Evolutionary conservation across 2,329 filamentous ascomycete species (phyloP).

Genomic region (Cercospora sojina): DNA sequence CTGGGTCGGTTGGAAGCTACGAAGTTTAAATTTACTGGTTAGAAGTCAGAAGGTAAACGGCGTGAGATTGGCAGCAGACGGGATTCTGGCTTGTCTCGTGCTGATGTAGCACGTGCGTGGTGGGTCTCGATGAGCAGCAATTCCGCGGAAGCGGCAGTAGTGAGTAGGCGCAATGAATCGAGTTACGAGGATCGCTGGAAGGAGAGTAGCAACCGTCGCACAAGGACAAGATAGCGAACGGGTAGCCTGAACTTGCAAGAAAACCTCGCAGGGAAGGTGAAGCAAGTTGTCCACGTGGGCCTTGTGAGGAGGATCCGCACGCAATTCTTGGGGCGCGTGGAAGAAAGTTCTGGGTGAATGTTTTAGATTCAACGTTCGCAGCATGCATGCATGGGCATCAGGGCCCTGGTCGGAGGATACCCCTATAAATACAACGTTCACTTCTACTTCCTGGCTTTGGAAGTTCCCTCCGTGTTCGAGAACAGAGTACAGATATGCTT

Average conservation of each 20-base stretch:
- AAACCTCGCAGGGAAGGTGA: background rate
- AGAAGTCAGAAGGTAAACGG: slow-evolving; percentile 13
- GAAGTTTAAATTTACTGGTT: slow-evolving; percentile 70
- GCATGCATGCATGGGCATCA: background rate
- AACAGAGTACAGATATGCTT: background rate
- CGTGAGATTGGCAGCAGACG: slow-evolving; percentile 5
- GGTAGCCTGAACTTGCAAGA: background rate
- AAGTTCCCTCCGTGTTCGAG: background rate
- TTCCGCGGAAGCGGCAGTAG: background rate
- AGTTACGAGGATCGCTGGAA: background rate
- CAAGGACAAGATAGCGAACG: background rate
- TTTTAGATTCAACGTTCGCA: background rate
- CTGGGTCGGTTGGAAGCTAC: slow-evolving; percentile 82
- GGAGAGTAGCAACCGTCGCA: background rate
- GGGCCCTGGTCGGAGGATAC: background rate
- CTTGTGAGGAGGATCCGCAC: background rate
- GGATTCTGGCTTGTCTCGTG: background rate
- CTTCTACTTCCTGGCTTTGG: background rate
- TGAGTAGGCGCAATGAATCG: background rate
- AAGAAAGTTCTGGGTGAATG: background rate
- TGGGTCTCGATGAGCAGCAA: background rate
- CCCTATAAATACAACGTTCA: background rate
- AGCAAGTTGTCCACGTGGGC: background rate
- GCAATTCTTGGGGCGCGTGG: background rate
- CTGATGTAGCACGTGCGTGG: background rate